phyloP scores from a whole-genome alignment of 1,139 yeast species.

The Pichiaceae sp. region DNA sequence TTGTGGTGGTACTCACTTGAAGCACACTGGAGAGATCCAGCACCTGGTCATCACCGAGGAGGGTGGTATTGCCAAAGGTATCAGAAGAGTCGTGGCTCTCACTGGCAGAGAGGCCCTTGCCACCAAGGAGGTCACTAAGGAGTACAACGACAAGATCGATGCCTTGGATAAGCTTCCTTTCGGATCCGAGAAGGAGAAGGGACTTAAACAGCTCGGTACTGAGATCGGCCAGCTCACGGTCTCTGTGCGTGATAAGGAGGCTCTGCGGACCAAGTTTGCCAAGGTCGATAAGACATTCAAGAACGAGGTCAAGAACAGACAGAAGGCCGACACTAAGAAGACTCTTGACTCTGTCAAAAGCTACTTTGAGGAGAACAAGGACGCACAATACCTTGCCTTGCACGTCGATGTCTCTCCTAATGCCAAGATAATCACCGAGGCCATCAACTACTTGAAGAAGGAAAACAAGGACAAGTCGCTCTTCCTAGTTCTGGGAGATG shows the following conservation, averaged over 20 bases:
- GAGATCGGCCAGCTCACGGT: slow-evolving; percentile 73
- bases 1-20: slow-evolving; percentile 99
- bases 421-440: slow-evolving; percentile 92
- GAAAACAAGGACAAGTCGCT: slow-evolving; percentile 69
- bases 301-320: slow-evolving; percentile 80
- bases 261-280: slow-evolving; percentile 64
- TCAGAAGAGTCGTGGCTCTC: slow-evolving; percentile 94
- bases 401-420: slow-evolving; percentile 68
- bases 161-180: slow-evolving; percentile 46
- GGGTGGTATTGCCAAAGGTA: slow-evolving; percentile 97
- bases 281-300: slow-evolving; percentile 78
- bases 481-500: slow-evolving; percentile 69
- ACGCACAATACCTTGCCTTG: slow-evolving; percentile 51
- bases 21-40: slow-evolving; percentile 86
- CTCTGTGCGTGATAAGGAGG: slow-evolving; percentile 73
- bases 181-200: slow-evolving; percentile 68
- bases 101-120: slow-evolving; percentile 87
- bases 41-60: slow-evolving; percentile 87
- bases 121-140: slow-evolving; percentile 76
- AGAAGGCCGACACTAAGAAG: slow-evolving; percentile 80
- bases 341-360: slow-evolving; percentile 72
- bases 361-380: slow-evolving; percentile 49
- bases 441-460: slow-evolving; percentile 75
- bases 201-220: slow-evolving; percentile 76
- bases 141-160: slow-evolving; percentile 54